Percentiles rank a stretch among this genome's conserved stretches.
Conservation (phyloP, 2,329 filamentous ascomycete genomes). For the Penicillium sp. region DNA sequence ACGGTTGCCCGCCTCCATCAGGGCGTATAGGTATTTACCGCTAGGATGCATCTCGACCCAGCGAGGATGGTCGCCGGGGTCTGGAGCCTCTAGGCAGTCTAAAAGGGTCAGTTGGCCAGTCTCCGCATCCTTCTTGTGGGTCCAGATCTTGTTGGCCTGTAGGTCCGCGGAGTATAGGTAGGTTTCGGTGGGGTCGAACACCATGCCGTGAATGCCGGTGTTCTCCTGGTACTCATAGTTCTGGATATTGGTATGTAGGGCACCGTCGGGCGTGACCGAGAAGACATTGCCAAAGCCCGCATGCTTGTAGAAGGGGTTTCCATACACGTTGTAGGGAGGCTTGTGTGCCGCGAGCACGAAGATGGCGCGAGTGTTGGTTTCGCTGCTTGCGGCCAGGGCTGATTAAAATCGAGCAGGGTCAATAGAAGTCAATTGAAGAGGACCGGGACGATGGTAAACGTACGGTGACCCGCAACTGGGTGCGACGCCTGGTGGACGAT, state of each 20-base stretch:
- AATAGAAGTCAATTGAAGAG: neutral
- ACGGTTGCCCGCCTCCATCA: constrained; percentile 87
- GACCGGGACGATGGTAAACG: neutral
- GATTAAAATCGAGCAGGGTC: constrained; percentile 3
- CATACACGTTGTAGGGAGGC: constrained; percentile 76
- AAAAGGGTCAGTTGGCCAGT: constrained; percentile 63
- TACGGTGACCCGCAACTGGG: constrained; percentile 70
- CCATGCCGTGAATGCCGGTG: constrained; percentile 48
- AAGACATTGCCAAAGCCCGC: constrained; percentile 73
- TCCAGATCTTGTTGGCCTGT: constrained; percentile 60
- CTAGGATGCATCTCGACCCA: constrained; percentile 82
- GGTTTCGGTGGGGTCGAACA: constrained; percentile 43
- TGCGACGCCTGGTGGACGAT: constrained; percentile 72
- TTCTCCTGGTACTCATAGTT: constrained; percentile 43
- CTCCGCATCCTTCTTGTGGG: constrained; percentile 63
- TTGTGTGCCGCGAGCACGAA: constrained; percentile 76
- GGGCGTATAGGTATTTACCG: constrained; percentile 72
- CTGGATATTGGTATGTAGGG: constrained; percentile 40
- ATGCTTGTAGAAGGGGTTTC: constrained; percentile 84
- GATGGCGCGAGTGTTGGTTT: constrained; percentile 81
- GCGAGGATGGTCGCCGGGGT: constrained; percentile 68
- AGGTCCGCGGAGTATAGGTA: constrained; percentile 49
- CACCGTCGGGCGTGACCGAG: constrained; percentile 42
- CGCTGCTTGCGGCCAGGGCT: constrained; percentile 63
- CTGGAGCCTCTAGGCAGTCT: constrained; percentile 67